These are phyloP conservation scores for Cordyceps cateniannulata DNA, from an alignment of 2,329 filamentous ascomycete genomes.

Conservation along the genomic window DNA sequence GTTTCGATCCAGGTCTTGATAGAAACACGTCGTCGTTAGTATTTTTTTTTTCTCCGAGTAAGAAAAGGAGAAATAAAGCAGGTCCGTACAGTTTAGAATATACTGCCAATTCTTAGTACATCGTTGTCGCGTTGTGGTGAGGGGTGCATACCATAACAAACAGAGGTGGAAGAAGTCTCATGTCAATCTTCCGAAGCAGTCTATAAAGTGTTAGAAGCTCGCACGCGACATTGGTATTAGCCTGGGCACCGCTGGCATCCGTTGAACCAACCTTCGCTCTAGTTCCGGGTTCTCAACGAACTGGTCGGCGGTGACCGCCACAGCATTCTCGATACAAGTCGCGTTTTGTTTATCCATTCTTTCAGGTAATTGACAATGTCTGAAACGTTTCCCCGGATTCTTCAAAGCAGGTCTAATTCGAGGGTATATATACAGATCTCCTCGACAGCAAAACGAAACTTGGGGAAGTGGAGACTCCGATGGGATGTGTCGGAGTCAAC, in stretches of 20 bases:
- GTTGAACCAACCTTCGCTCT: slow-evolving; percentile 1
- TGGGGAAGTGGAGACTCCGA: not conserved
- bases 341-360: not conserved
- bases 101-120: not conserved
- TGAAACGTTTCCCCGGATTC: not conserved
- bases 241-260: not conserved
- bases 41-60: no score
- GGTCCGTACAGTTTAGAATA: not conserved
- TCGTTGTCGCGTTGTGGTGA: not conserved
- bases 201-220: not conserved
- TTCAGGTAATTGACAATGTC: not conserved
- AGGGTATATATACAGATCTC: not conserved
- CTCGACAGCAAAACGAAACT: not conserved
- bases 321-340: not conserved
- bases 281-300: slow-evolving; percentile 1
- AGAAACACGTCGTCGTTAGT: no score
- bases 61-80: no score
- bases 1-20: not conserved
- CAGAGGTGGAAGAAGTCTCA: slow-evolving; percentile 5
- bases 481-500: not conserved
- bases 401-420: not conserved
- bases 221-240: not conserved
- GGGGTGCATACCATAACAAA: slow-evolving; percentile 3
- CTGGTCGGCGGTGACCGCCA: not conserved
- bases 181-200: slow-evolving; percentile 4